Evolutionary conservation across 2,329 filamentous ascomycete species (phyloP).

Genomic region (Emergomyces africanus): DNA sequence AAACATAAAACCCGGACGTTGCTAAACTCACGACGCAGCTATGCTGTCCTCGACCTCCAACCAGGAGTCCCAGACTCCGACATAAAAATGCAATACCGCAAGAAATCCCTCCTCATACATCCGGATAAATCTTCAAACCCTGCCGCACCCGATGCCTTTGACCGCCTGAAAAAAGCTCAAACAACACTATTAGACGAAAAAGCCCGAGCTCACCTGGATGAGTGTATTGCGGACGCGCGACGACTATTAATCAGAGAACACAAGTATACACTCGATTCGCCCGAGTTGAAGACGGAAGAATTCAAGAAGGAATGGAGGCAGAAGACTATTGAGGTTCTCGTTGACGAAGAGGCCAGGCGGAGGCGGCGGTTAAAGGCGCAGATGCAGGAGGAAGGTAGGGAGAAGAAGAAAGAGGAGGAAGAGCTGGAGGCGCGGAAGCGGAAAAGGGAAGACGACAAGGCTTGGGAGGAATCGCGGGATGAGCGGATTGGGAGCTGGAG

Average conservation of each 20-base stretch:
- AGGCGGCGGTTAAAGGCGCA: constrained; percentile 80
- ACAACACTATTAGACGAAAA: constrained; percentile 89
- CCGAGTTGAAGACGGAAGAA: constrained; percentile 65
- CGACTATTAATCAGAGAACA: constrained; percentile 89
- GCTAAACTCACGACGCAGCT: constrained; percentile 39
- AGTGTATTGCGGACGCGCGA: constrained; percentile 89
- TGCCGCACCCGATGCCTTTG: constrained; percentile 84
- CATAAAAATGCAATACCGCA: constrained; percentile 89
- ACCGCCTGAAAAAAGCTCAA: constrained; percentile 91
- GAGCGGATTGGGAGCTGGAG: constrained; percentile 90
- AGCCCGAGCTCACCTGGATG: constrained; percentile 71
- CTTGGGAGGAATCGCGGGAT: constrained; percentile 89
- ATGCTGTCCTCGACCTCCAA: constrained; percentile 89
- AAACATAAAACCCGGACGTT: not conserved
- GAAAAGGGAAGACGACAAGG: constrained; percentile 83
- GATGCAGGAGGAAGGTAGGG: constrained; percentile 90
- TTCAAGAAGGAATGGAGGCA: constrained; percentile 80
- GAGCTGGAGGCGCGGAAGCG: constrained; percentile 69
- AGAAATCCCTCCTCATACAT: constrained; percentile 97
- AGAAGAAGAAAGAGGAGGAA: constrained; percentile 74
- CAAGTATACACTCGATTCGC: constrained; percentile 81
- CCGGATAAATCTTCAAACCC: constrained; percentile 95
- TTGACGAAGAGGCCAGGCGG: constrained; percentile 81
- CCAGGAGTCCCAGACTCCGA: constrained; percentile 91
- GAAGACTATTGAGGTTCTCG: constrained; percentile 77